Evolutionary conservation across 2,329 filamentous ascomycete genomes (phyloP), one percentile per base, ranked within the genome.

Genomic region (Fusarium coicis): DNA sequence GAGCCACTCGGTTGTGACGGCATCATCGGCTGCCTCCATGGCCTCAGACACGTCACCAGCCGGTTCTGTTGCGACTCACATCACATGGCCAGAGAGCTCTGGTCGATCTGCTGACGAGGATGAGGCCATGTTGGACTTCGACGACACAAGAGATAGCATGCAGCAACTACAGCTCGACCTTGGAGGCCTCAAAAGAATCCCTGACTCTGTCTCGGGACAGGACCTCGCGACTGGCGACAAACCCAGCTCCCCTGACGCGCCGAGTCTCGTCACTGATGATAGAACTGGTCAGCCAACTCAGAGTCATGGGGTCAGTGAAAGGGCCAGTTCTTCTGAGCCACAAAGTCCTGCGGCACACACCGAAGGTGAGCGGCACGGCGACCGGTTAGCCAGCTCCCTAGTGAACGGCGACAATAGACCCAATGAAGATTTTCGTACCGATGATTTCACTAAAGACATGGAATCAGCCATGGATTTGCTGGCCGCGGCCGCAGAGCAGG

Each of bases 21-120:
- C 26, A 49, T 59, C 44, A 21, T 39, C 56, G 18, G 18, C 12
- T 37, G 15, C 10, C 16, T 59, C 23, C 36, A 59, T 28, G 16
- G 16, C 44, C 18, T 4, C n/a, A 30, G 26, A 40, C 44, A 49
- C 44, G 28, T 59, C 56, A 40, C 56, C 56, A 59, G 56, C 44
- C 21, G 34, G 44, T 19, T 59, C 56, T 34, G 26, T 40, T 59
- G 16, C 34, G 26, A 59, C 56, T 40, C 34, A 42, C 11, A 23
- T 59, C n/a, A 59, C 56, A 50, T 59, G 56, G 56, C 56, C 56
- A n/a, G 56, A 49, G n/a, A 59, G 56, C 44, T 42, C 36, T 32
- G 34, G 34, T 10, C 11, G 21, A 11, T 16, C 28, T 34, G 30
- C 15, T 55, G 52, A 54, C 36, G 26, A n/a, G 21, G 52, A 54